These are phyloP conservation scores for Ailanthus altissimus DNA, from an alignment of 345 rosid genomes.

Conservation along the genomic window DNA sequence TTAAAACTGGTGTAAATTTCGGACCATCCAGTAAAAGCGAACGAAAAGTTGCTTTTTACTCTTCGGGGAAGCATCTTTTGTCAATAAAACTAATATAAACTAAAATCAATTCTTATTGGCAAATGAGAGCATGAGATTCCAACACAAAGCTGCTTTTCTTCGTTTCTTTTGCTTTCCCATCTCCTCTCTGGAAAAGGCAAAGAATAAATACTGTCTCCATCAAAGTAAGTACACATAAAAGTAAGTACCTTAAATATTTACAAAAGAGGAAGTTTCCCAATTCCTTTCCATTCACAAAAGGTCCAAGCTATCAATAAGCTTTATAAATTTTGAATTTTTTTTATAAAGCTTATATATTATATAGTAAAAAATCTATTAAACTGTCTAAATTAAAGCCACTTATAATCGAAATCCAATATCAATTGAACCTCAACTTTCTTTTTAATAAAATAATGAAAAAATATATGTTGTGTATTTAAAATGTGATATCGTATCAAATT, in stretches of 20 bases:
- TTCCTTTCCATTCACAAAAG: neutral
- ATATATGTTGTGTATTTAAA: too few relatives aligned
- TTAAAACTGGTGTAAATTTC: neutral
- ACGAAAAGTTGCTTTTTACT: neutral
- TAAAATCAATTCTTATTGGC: neutral
- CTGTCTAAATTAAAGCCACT: too few relatives aligned
- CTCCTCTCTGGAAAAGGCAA: neutral
- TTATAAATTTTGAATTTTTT: too few relatives aligned
- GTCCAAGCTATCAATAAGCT: neutral
- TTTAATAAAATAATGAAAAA: too few relatives aligned
- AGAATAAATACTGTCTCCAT: conserved; percentile 14
- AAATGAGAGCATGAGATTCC: neutral
- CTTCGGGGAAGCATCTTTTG: neutral
- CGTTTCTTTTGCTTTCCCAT: too few relatives aligned
- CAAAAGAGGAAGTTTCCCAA: conserved; percentile 8
- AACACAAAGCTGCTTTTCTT: neutral
- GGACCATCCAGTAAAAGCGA: too few relatives aligned
- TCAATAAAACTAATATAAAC: neutral
- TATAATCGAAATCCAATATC: too few relatives aligned
- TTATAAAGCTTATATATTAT: too few relatives aligned
- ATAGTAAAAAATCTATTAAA: too few relatives aligned
- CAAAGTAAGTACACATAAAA: neutral
- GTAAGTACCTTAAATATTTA: neutral
- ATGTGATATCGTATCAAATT: too few relatives aligned
- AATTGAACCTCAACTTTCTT: too few relatives aligned